phyloP scores from a whole-genome alignment of 2,329 filamentous ascomycete species.

The Chrysoporthe puriensis region DNA sequence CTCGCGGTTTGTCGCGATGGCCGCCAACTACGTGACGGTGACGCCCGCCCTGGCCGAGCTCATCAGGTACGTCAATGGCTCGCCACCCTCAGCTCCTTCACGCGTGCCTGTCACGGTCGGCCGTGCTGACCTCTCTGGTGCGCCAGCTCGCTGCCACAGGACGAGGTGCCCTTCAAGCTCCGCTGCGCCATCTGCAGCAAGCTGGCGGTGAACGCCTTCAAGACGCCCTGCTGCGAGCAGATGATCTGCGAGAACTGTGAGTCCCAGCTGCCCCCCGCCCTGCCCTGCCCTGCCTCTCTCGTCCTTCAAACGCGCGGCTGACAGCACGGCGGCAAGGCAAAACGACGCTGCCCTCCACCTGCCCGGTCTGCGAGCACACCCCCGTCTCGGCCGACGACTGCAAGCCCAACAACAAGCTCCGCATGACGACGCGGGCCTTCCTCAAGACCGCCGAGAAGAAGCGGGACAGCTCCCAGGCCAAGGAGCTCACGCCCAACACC shows the following conservation, averaged over 20 bases:
- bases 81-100: neutral
- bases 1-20: slow-evolving; percentile 31
- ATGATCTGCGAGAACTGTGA: slow-evolving; percentile 89
- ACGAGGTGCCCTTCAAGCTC: slow-evolving; percentile 93
- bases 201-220: slow-evolving; percentile 86
- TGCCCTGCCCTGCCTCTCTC: neutral
- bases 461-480: slow-evolving; percentile 66
- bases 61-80: slow-evolving; percentile 51
- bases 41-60: slow-evolving; percentile 61
- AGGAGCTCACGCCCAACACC: slow-evolving; percentile 48
- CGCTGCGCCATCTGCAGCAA: slow-evolving; percentile 93
- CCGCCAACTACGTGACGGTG: slow-evolving; percentile 35
- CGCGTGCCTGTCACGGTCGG: neutral
- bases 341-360: slow-evolving; percentile 73
- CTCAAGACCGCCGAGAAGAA: slow-evolving; percentile 91
- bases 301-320: slow-evolving; percentile 11
- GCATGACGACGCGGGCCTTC: slow-evolving; percentile 90
- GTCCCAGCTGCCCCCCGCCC: neutral
- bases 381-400: slow-evolving; percentile 86
- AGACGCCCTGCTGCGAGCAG: slow-evolving; percentile 92
- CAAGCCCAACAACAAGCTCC: slow-evolving; percentile 85
- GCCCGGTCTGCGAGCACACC: slow-evolving; percentile 90
- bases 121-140: slow-evolving; percentile 25
- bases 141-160: slow-evolving; percentile 71
- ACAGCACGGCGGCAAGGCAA: slow-evolving; percentile 65